Conservation (phyloP, 305 asterid species). For the Solanum hybrid region DNA sequence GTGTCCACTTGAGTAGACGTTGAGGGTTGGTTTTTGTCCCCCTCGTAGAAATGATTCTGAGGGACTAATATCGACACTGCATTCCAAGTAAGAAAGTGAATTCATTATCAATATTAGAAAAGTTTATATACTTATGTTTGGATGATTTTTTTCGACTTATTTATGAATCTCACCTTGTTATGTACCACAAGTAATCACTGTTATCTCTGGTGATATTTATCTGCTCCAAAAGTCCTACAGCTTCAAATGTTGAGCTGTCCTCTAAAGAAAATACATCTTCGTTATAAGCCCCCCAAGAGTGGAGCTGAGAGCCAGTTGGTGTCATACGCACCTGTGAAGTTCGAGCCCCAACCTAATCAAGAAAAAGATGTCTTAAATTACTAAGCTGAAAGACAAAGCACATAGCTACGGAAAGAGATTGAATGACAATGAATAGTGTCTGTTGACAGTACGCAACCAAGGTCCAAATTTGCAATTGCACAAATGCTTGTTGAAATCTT, state of each 20-base stretch:
- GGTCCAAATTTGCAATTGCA: neutral
- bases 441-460: neutral
- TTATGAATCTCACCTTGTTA: constrained; percentile 36
- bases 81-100: neutral
- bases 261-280: constrained; percentile 41
- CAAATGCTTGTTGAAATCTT: neutral
- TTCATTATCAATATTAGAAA: neutral
- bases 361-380: neutral
- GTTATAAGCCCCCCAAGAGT: constrained; percentile 51
- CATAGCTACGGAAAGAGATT: neutral
- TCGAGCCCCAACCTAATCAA: constrained; percentile 40
- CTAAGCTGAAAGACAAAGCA: neutral
- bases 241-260: constrained; percentile 33
- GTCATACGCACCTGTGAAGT: constrained; percentile 39
- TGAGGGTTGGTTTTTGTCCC: constrained; percentile 39
- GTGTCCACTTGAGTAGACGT: constrained; percentile 50
- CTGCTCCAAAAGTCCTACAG: constrained; percentile 59
- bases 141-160: neutral
- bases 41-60: constrained; percentile 49
- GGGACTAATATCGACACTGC: constrained; percentile 46
- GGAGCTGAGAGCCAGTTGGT: constrained; percentile 24
- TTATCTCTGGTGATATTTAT: constrained; percentile 57
- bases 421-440: neutral
- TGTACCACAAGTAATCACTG: constrained; percentile 79
- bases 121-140: neutral